Percentiles rank a stretch among this genome's conserved stretches.
These are phyloP conservation scores for Yamadazyma akitaensis DNA, from an alignment of 805 yeast genomes.

Conservation along the genomic window DNA sequence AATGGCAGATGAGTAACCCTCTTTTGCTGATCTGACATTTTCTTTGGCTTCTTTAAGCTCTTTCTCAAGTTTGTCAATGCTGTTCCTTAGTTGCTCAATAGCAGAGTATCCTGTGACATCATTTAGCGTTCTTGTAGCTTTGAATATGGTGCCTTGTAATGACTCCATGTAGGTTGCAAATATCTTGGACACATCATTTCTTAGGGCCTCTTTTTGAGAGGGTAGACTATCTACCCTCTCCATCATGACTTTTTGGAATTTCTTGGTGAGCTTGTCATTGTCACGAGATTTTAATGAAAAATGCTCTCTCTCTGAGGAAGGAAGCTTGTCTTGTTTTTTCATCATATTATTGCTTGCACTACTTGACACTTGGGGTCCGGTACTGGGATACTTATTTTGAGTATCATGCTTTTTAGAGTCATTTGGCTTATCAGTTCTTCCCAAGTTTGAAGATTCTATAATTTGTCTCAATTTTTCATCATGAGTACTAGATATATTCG, in stretches of 20 bases:
- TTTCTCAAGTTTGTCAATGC: slow-evolving; percentile 56
- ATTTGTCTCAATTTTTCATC: slow-evolving; percentile 31
- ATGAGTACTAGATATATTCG: not conserved
- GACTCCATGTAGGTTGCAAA: slow-evolving; percentile 51
- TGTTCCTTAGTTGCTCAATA: slow-evolving; percentile 65
- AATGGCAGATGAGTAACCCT: slow-evolving; percentile 56
- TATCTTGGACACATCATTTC: slow-evolving; percentile 36
- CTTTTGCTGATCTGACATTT: slow-evolving; percentile 48
- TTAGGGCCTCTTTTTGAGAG: slow-evolving; percentile 40
- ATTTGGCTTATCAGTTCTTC: slow-evolving; percentile 2
- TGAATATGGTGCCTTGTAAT: slow-evolving; percentile 52
- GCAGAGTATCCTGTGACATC: slow-evolving; percentile 89
- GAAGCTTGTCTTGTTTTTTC: not conserved
- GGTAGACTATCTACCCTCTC: slow-evolving; percentile 35
- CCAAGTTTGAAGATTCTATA: slow-evolving; percentile 33
- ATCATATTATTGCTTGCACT: not conserved
- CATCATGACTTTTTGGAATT: slow-evolving; percentile 3
- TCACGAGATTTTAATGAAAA: not conserved
- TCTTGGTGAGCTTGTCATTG: not conserved
- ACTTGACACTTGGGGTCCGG: not conserved
- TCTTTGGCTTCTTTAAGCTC: slow-evolving; percentile 48
- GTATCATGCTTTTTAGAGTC: not conserved
- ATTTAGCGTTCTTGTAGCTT: slow-evolving; percentile 69
- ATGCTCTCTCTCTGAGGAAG: not conserved
- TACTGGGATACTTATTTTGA: not conserved